These are phyloP conservation scores for Pyrenophora seminiperda DNA, from an alignment of 2,329 filamentous ascomycete genomes.

Conservation along the genomic window DNA sequence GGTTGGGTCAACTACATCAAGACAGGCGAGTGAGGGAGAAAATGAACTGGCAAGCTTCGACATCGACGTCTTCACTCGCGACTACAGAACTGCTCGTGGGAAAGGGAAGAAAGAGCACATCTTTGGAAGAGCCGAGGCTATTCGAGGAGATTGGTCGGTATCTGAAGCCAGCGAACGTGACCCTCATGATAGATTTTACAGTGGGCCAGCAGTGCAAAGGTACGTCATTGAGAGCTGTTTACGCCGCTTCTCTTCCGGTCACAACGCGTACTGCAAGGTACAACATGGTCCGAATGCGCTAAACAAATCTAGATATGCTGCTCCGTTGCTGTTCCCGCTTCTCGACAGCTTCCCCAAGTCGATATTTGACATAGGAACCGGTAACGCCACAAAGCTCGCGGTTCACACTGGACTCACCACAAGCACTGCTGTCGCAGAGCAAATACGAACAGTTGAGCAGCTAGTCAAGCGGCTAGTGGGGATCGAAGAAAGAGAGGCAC, in stretches of 20 bases:
- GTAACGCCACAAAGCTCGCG: conserved; percentile 52
- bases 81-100: conserved; percentile 30
- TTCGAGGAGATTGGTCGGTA: conserved; percentile 49
- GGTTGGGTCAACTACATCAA: conserved; percentile 31
- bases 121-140: conserved; percentile 49
- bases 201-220: conserved; percentile 45
- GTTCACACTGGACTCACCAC: conserved; percentile 67
- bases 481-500: conserved; percentile 78
- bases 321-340: conserved; percentile 70
- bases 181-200: conserved; percentile 43
- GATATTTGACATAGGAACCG: conserved; percentile 63
- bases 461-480: conserved; percentile 67
- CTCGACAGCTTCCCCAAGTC: conserved; percentile 78
- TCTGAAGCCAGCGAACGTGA: conserved; percentile 36
- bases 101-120: conserved; percentile 41
- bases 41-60: conserved; percentile 37
- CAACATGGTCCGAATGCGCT: conserved; percentile 8
- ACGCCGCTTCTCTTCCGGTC: too few species aligned
- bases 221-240: conserved; percentile 23
- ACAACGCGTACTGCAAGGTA: too few species aligned
- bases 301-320: conserved; percentile 53
- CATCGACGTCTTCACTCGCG: conserved; percentile 41
- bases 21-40: conserved; percentile 23
- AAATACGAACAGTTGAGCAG: conserved; percentile 68
- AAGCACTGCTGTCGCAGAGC: conserved; percentile 72